Base-by-base conservation (phyloP, 73 alveolate genomes). In the Chromera velia region DNA sequence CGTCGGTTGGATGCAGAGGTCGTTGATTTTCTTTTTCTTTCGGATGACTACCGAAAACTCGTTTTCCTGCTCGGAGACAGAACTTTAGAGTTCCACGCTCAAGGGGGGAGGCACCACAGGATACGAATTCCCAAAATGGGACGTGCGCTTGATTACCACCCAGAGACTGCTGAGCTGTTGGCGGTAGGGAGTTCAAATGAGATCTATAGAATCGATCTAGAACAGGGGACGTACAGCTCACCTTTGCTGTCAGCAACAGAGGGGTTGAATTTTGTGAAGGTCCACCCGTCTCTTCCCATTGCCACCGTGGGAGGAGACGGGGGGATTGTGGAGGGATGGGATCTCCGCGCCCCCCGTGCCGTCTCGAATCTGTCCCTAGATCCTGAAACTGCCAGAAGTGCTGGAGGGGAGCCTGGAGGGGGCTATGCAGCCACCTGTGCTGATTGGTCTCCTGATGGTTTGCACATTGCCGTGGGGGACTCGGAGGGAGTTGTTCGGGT, bases 51-150 rank as follows among this genome's bases (percentile, higher is more conserved):
- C 85, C 85, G 88, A 67, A 96, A 96, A 88, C 80, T 94, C 29
- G 85, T 78, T 24, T 67, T 94, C 75, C 92, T 96, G 66, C 73
- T 94, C 81, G 98, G 87, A 65, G 98, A 96, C 83, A 84, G 99
- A 69, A 89, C 87, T 67, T 88, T 96, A 17, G 99, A 96, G 89
- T 90, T 96, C 73, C 99, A 96, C 85, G 98, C 99, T 10, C 96
- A 96, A 81, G 92, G 64, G 31, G 85, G 85, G 24, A 77, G 85
- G 63, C 85, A 78, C 47, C 85, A 78, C 46, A 71, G 85, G 4
- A 10, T 78, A 28, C 72, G 85, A n/a, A 73, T 78, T 30, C 85
- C 85, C 29, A 78, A 78, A 78, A 73, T 87, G 74, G 98, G 99
- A 27, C 92, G 99, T 81, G 98, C 93, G 77, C 82, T 95, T 83